Percentiles rank a stretch among this genome's conserved stretches.
Conservation (phyloP, 805 yeast species). For the Naumovozyma baii region DNA sequence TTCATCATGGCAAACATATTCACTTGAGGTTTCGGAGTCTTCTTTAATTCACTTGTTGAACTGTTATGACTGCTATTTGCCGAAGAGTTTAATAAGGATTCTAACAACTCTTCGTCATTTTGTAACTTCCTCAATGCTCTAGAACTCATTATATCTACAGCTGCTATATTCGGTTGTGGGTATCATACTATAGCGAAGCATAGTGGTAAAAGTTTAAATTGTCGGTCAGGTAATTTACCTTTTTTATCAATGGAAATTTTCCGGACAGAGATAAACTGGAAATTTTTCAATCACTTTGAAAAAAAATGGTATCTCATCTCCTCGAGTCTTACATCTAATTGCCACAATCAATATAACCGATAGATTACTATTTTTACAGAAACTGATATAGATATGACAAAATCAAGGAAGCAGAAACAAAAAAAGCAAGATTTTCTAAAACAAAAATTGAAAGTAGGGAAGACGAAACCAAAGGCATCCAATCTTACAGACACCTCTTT, state of each 20-base stretch:
- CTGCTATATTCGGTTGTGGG: too few relatives aligned
- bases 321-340: conserved; percentile 1
- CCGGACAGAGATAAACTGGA: not conserved
- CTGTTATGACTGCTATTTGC: conserved; percentile 1
- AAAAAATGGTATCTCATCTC: conserved; percentile 13
- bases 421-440: conserved; percentile 42
- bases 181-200: too few relatives aligned
- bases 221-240: not conserved
- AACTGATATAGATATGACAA: conserved; percentile 20
- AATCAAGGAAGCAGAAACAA: conserved; percentile 31
- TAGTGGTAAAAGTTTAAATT: too few relatives aligned
- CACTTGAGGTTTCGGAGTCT: conserved; percentile 3
- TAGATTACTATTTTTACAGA: too few relatives aligned
- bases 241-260: too few relatives aligned
- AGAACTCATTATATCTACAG: conserved; percentile 30
- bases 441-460: conserved; percentile 81
- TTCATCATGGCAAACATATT: conserved; percentile 26
- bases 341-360: too few relatives aligned
- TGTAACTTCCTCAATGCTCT: conserved; percentile 30
- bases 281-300: conserved; percentile 7
- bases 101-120: conserved; percentile 24
- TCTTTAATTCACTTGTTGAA: conserved; percentile 1
- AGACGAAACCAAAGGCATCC: conserved; percentile 56
- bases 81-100: conserved; percentile 11
- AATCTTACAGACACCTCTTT: conserved; percentile 84